A percentile compares a stretch with the other conserved stretches of the same genome.
These are phyloP conservation scores for Dacryopinax spathularia DNA, from an alignment of 768 basidiomycete species.

Conservation along the genomic window DNA sequence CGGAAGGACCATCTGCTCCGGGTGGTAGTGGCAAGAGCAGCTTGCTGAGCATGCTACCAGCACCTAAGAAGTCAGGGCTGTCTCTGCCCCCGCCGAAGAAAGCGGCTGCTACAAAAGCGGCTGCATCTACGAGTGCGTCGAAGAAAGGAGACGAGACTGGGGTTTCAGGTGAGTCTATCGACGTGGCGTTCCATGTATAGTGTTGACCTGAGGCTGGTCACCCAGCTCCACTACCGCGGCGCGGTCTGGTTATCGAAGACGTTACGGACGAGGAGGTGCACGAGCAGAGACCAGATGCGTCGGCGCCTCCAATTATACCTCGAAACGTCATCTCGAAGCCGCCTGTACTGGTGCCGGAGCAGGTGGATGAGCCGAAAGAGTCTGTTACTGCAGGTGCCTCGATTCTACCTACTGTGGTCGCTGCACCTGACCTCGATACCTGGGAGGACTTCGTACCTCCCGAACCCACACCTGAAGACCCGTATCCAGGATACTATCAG, in stretches of 20 bases:
- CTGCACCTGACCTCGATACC: not conserved
- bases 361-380: not conserved
- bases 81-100: not conserved
- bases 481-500: slow-evolving; percentile 78
- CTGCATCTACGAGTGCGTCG: not conserved
- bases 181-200: no score
- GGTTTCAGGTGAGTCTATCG: no score
- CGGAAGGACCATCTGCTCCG: not conserved
- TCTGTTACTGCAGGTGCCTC: not conserved
- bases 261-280: no score
- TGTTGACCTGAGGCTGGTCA: no score
- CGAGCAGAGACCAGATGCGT: no score
- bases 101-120: not conserved
- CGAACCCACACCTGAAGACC: slow-evolving; percentile 56
- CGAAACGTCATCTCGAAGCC: no score
- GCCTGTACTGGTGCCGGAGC: not conserved
- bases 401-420: not conserved
- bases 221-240: no score
- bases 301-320: no score
- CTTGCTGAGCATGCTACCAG: not conserved
- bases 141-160: no score
- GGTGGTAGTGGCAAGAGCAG: not conserved
- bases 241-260: no score
- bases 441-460: slow-evolving; percentile 49
- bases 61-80: not conserved